Evolutionary conservation across 768 basidiomycete genomes (phyloP).

Genomic region (Boletus sensibilis): DNA sequence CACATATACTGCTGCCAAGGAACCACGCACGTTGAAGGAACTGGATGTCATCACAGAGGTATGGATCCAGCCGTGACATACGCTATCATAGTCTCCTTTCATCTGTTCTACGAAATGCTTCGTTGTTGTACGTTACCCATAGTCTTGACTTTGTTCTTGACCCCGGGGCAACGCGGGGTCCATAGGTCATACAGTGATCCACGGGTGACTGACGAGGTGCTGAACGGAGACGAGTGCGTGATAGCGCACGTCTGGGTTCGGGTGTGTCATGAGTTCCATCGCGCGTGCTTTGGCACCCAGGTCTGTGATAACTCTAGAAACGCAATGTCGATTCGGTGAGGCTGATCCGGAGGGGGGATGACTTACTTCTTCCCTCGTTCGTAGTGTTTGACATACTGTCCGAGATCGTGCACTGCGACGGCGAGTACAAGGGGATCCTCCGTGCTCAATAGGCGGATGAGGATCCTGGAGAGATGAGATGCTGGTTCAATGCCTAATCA

Average conservation of each 20-base stretch:
- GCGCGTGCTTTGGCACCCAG: slow-evolving; percentile 83
- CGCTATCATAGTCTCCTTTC: slow-evolving; percentile 2
- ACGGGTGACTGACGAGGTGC: slow-evolving; percentile 87
- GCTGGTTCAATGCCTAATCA: not conserved
- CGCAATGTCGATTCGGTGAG: not conserved
- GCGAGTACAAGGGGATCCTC: slow-evolving; percentile 78
- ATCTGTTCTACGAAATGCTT: slow-evolving; percentile 12
- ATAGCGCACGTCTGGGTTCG: slow-evolving; percentile 87
- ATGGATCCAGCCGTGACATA: slow-evolving; percentile 50
- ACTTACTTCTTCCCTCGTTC: slow-evolving; percentile 90
- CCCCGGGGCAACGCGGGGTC: not conserved
- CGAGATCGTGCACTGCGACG: slow-evolving; percentile 90
- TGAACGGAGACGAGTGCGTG: slow-evolving; percentile 89
- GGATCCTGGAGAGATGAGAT: slow-evolving; percentile 45
- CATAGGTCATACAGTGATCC: slow-evolving; percentile 47
- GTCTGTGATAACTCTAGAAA: slow-evolving; percentile 68
- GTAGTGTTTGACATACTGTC: slow-evolving; percentile 89
- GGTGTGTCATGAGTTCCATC: slow-evolving; percentile 92
- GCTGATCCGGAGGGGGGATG: not conserved
- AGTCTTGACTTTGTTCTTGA: not conserved
- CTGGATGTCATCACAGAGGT: slow-evolving; percentile 72
- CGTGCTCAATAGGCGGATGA: slow-evolving; percentile 69
- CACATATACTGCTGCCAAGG: slow-evolving; percentile 28
- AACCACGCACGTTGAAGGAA: slow-evolving; percentile 59
- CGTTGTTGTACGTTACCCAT: slow-evolving; percentile 3